Base-by-base conservation (phyloP, 2,329 filamentous ascomycete genomes). In the Nigrospora oryzae region DNA sequence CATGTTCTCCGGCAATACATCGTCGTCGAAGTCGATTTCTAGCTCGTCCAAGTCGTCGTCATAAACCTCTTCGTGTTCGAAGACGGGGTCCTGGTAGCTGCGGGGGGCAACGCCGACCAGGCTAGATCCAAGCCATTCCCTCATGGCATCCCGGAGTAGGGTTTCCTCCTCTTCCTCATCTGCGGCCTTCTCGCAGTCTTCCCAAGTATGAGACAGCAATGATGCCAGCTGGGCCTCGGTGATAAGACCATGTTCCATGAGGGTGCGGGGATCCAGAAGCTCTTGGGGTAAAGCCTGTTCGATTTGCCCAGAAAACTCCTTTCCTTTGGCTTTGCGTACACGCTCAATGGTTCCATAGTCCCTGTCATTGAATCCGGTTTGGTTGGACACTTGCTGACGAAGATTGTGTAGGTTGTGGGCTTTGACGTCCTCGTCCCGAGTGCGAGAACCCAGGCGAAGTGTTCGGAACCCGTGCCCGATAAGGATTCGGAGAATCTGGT, bases 401-500 rank as follows among this genome's bases (percentile, higher is more conserved):
- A 89, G 63, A 46, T 83, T 76, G 57, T 71, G 88, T 3, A 94
- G 56, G 0, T 81, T 89, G 13, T 79, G 74, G 43, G 77, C 69
- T 48, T 79, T 79, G 51, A 94, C 82, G 0, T 74, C 71, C 1
- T 69, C 64, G 48, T 86, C 83, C 42, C 79, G 75, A 15, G 84
- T 86, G 30, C 85, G 76, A 3, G 83, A 81, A 36, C 89, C 89
- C 11, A 78, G 57, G 3, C 74, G 71, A 11, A 70, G 72, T 63
- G 84, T 3, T 60, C 63, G 0, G 73, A 63, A 84, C 3, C 59
- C 63, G 1, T 54, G 44, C 1, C 67, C 57, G 1, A 79, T 69
- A 14, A 89, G 71, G 44, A 83, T 78, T 1, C 68, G 65, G 0
- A 95, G 68, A 0, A 96, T 69, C 57, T 95, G 89, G 53, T 96